These are phyloP conservation scores for Rhizopogon roseolus DNA, from an alignment of 768 basidiomycete genomes.

Conservation along the genomic window DNA sequence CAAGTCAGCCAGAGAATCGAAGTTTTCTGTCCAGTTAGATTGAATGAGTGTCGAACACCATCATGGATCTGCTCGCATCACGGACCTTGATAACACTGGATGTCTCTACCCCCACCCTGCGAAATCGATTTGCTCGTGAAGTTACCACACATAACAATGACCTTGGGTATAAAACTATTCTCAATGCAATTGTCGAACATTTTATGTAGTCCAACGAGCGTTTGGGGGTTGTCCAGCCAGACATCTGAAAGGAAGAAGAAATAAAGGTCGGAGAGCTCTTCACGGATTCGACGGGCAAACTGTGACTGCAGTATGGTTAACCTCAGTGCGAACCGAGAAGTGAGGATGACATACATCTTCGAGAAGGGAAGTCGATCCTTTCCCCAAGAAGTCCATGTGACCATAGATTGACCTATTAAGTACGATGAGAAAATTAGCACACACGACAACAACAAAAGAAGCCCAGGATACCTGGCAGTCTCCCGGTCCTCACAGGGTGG, in stretches of 20 bases:
- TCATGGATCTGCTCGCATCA: background rate
- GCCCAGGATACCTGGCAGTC: slow-evolving; percentile 60
- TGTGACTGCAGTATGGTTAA: slow-evolving; percentile 40
- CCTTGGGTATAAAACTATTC: slow-evolving; percentile 79
- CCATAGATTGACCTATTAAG: slow-evolving; percentile 82
- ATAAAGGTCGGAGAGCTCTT: slow-evolving; percentile 70
- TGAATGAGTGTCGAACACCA: background rate
- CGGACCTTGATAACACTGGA: slow-evolving; percentile 82
- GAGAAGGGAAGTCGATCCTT: slow-evolving; percentile 81
- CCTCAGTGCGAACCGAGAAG: background rate
- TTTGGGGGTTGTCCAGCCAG: slow-evolving; percentile 88
- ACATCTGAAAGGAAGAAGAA: slow-evolving; percentile 96
- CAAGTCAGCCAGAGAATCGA: slow-evolving; percentile 81
- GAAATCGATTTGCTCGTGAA: slow-evolving; percentile 82
- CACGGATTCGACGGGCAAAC: slow-evolving; percentile 55
- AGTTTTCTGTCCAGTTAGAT: slow-evolving; percentile 58
- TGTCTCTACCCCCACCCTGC: slow-evolving; percentile 72
- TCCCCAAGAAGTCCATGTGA: slow-evolving; percentile 96
- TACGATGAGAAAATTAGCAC: background rate
- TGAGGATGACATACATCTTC: slow-evolving; percentile 68
- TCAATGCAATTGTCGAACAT: slow-evolving; percentile 91
- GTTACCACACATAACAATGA: slow-evolving; percentile 92
- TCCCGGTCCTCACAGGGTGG: slow-evolving; percentile 92
- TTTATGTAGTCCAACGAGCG: slow-evolving; percentile 71
- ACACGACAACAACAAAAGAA: background rate